Percentiles rank a stretch among this genome's conserved stretches.
Conservation (phyloP, 176 grass and related monocot genomes). For the Hyparrhenia diplandra region DNA sequence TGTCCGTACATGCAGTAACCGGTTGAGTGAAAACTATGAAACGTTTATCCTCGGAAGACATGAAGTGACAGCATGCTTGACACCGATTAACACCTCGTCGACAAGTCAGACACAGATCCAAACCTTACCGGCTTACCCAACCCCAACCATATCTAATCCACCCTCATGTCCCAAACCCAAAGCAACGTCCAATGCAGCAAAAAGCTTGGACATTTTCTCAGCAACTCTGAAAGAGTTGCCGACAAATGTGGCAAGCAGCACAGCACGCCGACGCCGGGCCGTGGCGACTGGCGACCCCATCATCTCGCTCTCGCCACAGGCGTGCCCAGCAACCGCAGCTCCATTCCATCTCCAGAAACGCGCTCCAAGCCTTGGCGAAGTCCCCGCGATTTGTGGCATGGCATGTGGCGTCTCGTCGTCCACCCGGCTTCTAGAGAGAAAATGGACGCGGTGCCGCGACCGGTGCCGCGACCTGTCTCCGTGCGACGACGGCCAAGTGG, state of each 20-base stretch:
- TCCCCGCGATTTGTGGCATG: background rate
- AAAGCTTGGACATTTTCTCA: background rate
- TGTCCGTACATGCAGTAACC: background rate
- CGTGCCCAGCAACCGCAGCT: background rate
- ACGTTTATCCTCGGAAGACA: background rate
- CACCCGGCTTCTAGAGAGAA: background rate
- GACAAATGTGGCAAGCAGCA: slow-evolving; percentile 29
- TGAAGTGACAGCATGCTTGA: background rate
- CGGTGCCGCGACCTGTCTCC: background rate
- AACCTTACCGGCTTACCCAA: background rate
- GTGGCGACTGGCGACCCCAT: background rate
- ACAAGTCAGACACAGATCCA: slow-evolving; percentile 8
- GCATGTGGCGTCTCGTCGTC: background rate
- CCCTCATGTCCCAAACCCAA: slow-evolving; percentile 10
- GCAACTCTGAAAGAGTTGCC: background rate
- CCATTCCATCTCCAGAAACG: background rate
- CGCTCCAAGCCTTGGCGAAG: background rate
- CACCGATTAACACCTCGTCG: background rate
- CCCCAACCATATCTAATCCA: background rate
- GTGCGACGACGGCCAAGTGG: slow-evolving; percentile 26
- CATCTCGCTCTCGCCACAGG: background rate
- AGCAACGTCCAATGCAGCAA: slow-evolving; percentile 15
- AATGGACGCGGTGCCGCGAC: background rate
- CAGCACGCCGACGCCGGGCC: background rate
- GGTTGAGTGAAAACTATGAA: background rate